Base-by-base conservation (phyloP, 352 stramenopile genomes). In the Pythium rhizo-oryzae region DNA sequence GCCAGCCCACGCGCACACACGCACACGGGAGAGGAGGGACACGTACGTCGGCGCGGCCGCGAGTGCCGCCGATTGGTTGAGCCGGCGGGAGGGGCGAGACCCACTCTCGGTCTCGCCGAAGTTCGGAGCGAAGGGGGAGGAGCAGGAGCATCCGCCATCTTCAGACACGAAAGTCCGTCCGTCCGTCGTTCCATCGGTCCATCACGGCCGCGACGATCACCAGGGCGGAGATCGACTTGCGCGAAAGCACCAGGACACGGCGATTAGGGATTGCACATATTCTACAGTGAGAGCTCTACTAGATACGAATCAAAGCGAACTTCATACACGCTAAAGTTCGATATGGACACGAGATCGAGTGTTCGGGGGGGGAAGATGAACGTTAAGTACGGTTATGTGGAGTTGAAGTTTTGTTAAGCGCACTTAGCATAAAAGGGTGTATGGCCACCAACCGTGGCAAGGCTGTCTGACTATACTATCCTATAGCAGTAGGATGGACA, bases 381-480 rank as follows among this genome's bases (percentile, higher is more conserved):
- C n/a, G n/a, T 12, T 47, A 47, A 47, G 41, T 47, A 21, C 15
- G 2, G 18, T 9, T 47, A 2, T 47, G 19, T 12, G 2, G 35
- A 33, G 53, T 59, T 59, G 53, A 59, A 59, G 53, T 59, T 35
- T 1, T 35, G 33, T 59, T 41, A 59, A 59, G 37, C 53, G 53
- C 21, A 59, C 53, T 41, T 59, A 35, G 35, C 53, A 41, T 47
- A 59, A 49, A 59, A 49, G 13, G 28, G 53, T 33, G 28, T 6
- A 33, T 6, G 28, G 28, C 28, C 28, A 33, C 28, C 28, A 33
- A 33, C 28, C 28, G 15, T 47, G 41, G 15, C 41, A 15, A 8
- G 41, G 1, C 41, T 47, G 11, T 47, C 41, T 47, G 41, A 47
- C 11, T 47, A n/a, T n/a, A 21, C 8, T 16, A 47, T 47, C 41